Evolutionary conservation across 2,329 filamentous ascomycete species (phyloP), one percentile per base, ranked within the genome.

Genomic region (Arthrobotrys conoides): DNA sequence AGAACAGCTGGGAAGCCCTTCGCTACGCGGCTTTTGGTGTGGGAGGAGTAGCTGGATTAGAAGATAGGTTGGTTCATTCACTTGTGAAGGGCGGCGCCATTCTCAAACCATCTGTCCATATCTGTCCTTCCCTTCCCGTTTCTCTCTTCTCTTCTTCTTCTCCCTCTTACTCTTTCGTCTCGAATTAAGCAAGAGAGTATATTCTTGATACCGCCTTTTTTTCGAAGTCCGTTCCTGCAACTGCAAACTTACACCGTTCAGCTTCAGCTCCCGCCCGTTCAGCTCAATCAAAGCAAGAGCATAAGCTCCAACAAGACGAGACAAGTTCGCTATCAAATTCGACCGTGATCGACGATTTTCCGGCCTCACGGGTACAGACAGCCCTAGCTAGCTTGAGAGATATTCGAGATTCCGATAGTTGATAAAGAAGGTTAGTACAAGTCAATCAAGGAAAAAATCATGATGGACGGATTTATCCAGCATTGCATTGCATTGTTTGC

Each of bases 101-200:
- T 71, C 72, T 76, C 72, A 66, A 76, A 76, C 71, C 65, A 76
- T 76, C 72, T 71, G 72, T 66, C 72, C 72, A 69, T 64, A 76
- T 70, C 61, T 73, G 61, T 59, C 61, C 49, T 51, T 72, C 61
- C 49, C 38, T 61, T 59, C 51, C 72, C 55, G 59, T 69, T 69
- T 63, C 64, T 75, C 55, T 75, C 38, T n/a, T 38, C 59, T 38
- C 38, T 46, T 38, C 55, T 61, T 63, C 33, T 53, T 57, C 46
- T 51, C 55, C 33, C 49, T 57, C 55, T 48, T 55, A 33, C 61
- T 41, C 63, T 24, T 49, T 65, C 64, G 33, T 63, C 36, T 68
- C 53, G 61, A 36, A 66, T 51, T 51, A 27, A 48, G 44, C 41
- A 66, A 53, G 33, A 66, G 44, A 53, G 27, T 24, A 51, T 51